These are phyloP conservation scores for Corylus avellana DNA, from an alignment of 306 rosid species.

Conservation along the genomic window DNA sequence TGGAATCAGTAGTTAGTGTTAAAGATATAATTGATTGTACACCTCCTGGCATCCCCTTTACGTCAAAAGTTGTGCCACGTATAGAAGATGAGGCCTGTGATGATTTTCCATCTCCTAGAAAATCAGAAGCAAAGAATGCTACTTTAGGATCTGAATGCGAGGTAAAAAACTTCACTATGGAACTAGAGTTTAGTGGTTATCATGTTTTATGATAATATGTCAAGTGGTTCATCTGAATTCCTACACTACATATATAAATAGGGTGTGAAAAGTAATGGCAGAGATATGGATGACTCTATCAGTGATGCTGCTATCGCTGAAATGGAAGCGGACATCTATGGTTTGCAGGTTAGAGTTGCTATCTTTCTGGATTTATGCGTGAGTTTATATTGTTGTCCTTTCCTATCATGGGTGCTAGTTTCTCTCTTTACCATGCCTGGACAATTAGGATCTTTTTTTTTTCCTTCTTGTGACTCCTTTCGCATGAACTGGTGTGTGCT, in stretches of 20 bases:
- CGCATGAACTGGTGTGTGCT: neutral
- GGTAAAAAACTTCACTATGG: constrained; percentile 46
- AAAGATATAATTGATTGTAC: constrained; percentile 39
- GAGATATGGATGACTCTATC: constrained; percentile 37
- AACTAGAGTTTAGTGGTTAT: constrained; percentile 1
- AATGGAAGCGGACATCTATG: constrained; percentile 68
- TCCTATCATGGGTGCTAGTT: constrained; percentile 24
- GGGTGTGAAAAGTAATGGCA: constrained; percentile 42
- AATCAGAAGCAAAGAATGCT: constrained; percentile 32
- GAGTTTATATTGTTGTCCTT: constrained; percentile 8
- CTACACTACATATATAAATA: constrained; percentile 32
- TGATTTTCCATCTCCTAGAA: constrained; percentile 40
- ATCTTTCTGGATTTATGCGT: constrained; percentile 22
- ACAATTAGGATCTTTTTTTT: neutral
- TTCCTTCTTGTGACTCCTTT: constrained; percentile 5
- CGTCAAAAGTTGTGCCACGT: constrained; percentile 41
- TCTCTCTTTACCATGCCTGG: constrained; percentile 10
- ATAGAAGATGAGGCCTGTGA: constrained; percentile 44
- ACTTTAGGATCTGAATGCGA: constrained; percentile 42
- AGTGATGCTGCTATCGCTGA: constrained; percentile 58
- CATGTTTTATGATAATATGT: constrained; percentile 19
- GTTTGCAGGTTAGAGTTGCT: constrained; percentile 72
- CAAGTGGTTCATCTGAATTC: constrained; percentile 20
- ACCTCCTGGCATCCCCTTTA: constrained; percentile 41
- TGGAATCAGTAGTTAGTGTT: constrained; percentile 31